Conservation (phyloP, 768 basidiomycete species). For the Psilocybe cyanescens region DNA sequence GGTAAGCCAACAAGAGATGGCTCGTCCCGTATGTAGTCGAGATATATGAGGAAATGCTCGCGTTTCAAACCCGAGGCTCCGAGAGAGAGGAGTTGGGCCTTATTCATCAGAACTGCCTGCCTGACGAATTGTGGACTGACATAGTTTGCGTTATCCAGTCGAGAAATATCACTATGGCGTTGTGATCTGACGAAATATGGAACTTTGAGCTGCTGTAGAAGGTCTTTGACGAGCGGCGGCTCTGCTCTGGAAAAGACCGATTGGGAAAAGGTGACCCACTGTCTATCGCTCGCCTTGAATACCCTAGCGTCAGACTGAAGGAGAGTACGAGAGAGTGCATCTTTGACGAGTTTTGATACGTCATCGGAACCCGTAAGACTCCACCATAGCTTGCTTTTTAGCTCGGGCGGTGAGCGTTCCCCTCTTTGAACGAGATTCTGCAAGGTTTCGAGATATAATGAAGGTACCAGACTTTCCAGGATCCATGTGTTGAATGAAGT, state of each 20-base stretch:
- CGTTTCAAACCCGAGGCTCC: not conserved
- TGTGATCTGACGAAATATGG: conserved; percentile 16
- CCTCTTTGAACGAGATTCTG: conserved; percentile 22
- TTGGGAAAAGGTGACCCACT: conserved; percentile 13
- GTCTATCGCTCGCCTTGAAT: conserved; percentile 7
- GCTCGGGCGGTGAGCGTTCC: not conserved
- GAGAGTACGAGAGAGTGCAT: conserved; percentile 22
- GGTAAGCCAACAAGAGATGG: conserved; percentile 11
- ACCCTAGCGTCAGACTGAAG: conserved; percentile 1
- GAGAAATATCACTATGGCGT: not conserved
- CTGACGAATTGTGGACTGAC: conserved; percentile 7
- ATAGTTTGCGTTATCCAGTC: not conserved
- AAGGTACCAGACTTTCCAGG: conserved; percentile 35
- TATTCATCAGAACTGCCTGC: not conserved
- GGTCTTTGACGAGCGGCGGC: conserved; percentile 18
- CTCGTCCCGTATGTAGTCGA: conserved; percentile 6
- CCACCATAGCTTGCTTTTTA: conserved; percentile 10
- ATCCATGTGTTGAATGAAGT: conserved; percentile 47
- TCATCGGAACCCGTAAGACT: conserved; percentile 13
- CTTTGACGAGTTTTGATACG: conserved; percentile 14
- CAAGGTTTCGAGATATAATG: conserved; percentile 40
- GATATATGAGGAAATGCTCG: not conserved
- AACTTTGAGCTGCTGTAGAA: conserved; percentile 22
- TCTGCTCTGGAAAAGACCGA: conserved; percentile 24
- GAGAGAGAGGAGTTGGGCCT: no score